A percentile compares a stretch with the other conserved stretches of the same genome.
Evolutionary conservation across 1,284 basidiomycete genomes (phyloP).

Genomic region (Ustilago trichophora): DNA sequence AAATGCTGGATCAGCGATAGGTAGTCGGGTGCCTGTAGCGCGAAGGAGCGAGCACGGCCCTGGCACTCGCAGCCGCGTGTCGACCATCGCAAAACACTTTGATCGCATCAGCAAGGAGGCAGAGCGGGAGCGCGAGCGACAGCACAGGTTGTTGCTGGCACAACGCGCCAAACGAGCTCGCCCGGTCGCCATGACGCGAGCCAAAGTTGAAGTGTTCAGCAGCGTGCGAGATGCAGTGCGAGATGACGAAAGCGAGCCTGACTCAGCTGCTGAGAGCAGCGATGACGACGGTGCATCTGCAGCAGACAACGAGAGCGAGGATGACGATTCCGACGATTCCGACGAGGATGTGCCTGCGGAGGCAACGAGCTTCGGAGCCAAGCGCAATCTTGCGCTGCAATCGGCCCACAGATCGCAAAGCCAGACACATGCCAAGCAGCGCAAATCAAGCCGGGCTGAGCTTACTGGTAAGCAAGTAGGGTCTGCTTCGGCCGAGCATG

Average conservation of each 20-base stretch:
- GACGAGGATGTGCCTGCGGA: slow-evolving; percentile 32
- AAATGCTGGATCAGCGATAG: slow-evolving; percentile 5
- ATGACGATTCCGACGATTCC: slow-evolving; percentile 42
- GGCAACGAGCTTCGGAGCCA: slow-evolving; percentile 16
- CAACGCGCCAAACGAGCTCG: slow-evolving; percentile 73
- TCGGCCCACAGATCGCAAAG: slow-evolving; percentile 5
- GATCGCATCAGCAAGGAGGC: slow-evolving; percentile 70
- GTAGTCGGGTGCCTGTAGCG: slow-evolving; percentile 41
- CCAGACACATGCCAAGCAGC: slow-evolving; percentile 3
- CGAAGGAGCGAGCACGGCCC: slow-evolving; percentile 40
- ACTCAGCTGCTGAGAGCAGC: slow-evolving; percentile 27
- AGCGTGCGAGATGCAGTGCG: slow-evolving; percentile 91
- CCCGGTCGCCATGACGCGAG: slow-evolving; percentile 87
- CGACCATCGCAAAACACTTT: slow-evolving; percentile 71
- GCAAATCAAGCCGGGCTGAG: slow-evolving; percentile 2
- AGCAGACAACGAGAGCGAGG: slow-evolving; percentile 50
- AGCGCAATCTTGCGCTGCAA: slow-evolving; percentile 1
- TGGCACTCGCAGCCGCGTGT: slow-evolving; percentile 65
- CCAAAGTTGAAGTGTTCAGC: slow-evolving; percentile 87
- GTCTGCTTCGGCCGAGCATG: neutral
- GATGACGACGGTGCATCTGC: slow-evolving; percentile 48
- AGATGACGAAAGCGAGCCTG: slow-evolving; percentile 72
- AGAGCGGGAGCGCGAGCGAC: slow-evolving; percentile 68
- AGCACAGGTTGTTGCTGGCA: slow-evolving; percentile 66
- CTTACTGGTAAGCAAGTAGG: neutral